These are phyloP conservation scores for Eragrostis nindensis DNA, from an alignment of 176 grass and related monocot genomes.

Conservation along the genomic window DNA sequence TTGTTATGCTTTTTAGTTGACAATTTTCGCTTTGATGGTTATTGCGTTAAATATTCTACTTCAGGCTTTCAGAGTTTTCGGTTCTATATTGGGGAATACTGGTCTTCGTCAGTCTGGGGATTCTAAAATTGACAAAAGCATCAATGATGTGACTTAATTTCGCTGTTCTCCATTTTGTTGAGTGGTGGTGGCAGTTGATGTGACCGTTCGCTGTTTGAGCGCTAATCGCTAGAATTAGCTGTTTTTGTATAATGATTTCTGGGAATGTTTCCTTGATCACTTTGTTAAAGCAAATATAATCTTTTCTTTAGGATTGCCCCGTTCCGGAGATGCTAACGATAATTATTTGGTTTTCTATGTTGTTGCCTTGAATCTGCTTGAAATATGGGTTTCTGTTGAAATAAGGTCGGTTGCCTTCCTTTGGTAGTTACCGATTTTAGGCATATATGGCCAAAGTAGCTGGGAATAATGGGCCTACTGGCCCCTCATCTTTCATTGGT, in stretches of 20 bases:
- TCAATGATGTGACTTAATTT: conserved; percentile 28
- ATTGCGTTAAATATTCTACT: not conserved
- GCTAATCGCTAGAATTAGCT: not conserved
- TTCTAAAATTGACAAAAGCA: conserved; percentile 9
- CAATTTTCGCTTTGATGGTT: conserved; percentile 11
- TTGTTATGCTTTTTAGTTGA: not conserved
- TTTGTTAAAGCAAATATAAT: conserved; percentile 34
- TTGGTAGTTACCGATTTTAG: conserved; percentile 32
- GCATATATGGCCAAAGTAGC: conserved; percentile 47
- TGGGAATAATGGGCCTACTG: conserved; percentile 41
- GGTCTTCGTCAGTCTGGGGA: conserved; percentile 3
- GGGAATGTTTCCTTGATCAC: conserved; percentile 24
- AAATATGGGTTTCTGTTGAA: not conserved
- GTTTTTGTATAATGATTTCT: conserved; percentile 14
- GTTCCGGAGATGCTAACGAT: not conserved
- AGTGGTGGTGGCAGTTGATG: conserved; percentile 33
- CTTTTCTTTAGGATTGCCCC: no score
- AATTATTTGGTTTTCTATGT: not conserved
- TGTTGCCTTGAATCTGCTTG: not conserved
- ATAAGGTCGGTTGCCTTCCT: conserved; percentile 32
- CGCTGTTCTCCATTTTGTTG: conserved; percentile 34
- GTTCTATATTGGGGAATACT: conserved; percentile 7
- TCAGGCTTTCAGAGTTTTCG: not conserved
- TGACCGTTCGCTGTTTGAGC: conserved; percentile 26
- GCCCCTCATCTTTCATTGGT: conserved; percentile 37